Evolutionary conservation across 1,284 basidiomycete species (phyloP).

Genomic region (Rhodotorula sp.): DNA sequence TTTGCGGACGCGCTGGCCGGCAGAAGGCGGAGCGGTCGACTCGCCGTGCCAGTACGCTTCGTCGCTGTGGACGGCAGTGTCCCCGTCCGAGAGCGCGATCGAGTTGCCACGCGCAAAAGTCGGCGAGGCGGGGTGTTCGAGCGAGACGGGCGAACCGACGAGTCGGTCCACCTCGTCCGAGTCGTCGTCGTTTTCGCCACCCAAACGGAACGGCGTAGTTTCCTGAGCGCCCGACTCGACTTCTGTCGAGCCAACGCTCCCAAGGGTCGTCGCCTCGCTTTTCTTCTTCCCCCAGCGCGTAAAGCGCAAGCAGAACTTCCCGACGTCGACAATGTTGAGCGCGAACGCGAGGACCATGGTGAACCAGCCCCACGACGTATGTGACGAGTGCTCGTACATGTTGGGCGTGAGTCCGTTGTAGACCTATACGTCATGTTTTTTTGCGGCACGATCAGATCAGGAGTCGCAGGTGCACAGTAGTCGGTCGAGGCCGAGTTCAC

Average conservation of each 20-base stretch:
- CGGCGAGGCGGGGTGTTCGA: slow-evolving; percentile 18
- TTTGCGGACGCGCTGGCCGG: neutral
- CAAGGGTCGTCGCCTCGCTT: neutral
- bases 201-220: slow-evolving; percentile 5
- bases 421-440: slow-evolving; percentile 49
- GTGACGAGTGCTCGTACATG: slow-evolving; percentile 67
- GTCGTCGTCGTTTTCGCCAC: slow-evolving; percentile 34
- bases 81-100: slow-evolving; percentile 29
- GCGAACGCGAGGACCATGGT: slow-evolving; percentile 60
- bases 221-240: neutral
- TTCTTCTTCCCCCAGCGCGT: slow-evolving; percentile 7
- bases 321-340: slow-evolving; percentile 63
- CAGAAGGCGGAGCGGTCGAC: slow-evolving; percentile 1
- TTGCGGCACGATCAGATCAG: neutral
- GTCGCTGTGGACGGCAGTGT: slow-evolving; percentile 35
- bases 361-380: slow-evolving; percentile 64
- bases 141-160: slow-evolving; percentile 20
- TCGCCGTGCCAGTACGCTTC: slow-evolving; percentile 22
- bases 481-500: slow-evolving; percentile 53
- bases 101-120: slow-evolving; percentile 21
- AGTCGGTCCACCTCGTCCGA: slow-evolving; percentile 25
- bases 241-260: no score
- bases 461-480: no score
- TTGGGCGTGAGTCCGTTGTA: slow-evolving; percentile 68
- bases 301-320: slow-evolving; percentile 49